Evolutionary conservation across 805 yeast species (phyloP), one percentile per base, ranked within the genome.

Genomic region (Saccharomyces cerevisiae): DNA sequence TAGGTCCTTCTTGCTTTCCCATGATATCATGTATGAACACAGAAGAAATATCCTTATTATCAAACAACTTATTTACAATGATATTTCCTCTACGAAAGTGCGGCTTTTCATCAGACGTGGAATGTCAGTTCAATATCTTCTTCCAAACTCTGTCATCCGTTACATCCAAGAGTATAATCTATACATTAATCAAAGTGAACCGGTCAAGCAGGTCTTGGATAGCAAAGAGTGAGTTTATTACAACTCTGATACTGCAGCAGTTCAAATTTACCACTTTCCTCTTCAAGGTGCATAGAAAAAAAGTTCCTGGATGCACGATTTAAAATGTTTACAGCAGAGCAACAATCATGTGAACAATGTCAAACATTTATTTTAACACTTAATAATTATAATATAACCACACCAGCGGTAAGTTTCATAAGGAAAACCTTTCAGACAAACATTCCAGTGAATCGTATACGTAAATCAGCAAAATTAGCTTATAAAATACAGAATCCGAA

Each of bases 21-120:
- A 94, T 72, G 99, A 94, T 69, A 87, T 94, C 64, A 90, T 94
- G 97, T 94, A 91, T 70, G 96, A 92, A 72, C 97, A 94, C 69
- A 79, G 97, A 53, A 80, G 92, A 63, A 94, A 94, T 69, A 92
- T 94, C 50, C 76, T 94, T 64, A 97, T 92, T 46, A 92, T 94
- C 69, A 94, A 91, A 69, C 99, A 94, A 73, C 79, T 94, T 66
- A 94, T 94, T 61, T 94, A 94, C 74, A 94, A 94, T 71, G 99
- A 94, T 73, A 94, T 94, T 63, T 82, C 90, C 21, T 90, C 97
- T 1, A 94, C 99, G 0, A 94, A 94, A 70, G 96, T 94, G 48
- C 78, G 99, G 53, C 77, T 94, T 57, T 94, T 94, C 64, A 81
- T 94, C 41, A 80, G 99, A 67, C 80, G 99, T 59, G 95, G 95